These are phyloP conservation scores for Colletotrichum sp. DNA, from an alignment of 2,329 filamentous ascomycete species.

Conservation along the genomic window DNA sequence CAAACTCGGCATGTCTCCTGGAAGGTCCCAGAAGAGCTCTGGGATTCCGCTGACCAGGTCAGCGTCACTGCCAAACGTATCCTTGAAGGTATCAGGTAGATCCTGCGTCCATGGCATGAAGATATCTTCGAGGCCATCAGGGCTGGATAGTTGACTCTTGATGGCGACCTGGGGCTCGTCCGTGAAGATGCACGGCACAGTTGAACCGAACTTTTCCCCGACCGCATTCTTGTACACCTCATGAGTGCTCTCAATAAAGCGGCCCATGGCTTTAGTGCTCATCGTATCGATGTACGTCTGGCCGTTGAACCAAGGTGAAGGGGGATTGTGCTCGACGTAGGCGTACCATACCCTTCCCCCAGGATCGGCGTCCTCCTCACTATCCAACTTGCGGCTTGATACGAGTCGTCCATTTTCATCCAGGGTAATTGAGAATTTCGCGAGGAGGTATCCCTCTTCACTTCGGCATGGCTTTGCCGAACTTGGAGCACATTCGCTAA, in stretches of 20 bases:
- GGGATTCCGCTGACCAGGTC: slow-evolving; percentile 30
- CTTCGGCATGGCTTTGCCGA: slow-evolving; percentile 22
- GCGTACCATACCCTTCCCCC: slow-evolving; percentile 32
- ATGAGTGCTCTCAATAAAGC: slow-evolving; percentile 34
- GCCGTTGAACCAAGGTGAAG: slow-evolving; percentile 34
- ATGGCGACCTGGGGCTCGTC: slow-evolving; percentile 36
- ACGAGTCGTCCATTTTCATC: slow-evolving; percentile 28
- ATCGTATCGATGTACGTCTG: slow-evolving; percentile 35
- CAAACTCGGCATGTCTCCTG: slow-evolving; percentile 26
- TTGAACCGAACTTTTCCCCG: slow-evolving; percentile 31
- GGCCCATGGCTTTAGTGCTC: slow-evolving; percentile 28
- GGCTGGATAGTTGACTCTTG: slow-evolving; percentile 31
- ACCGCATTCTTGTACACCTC: slow-evolving; percentile 32
- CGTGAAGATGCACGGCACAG: slow-evolving; percentile 35
- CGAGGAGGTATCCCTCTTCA: slow-evolving; percentile 30
- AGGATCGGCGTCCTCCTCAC: slow-evolving; percentile 22
- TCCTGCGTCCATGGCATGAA: slow-evolving; percentile 35
- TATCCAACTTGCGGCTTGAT: slow-evolving; percentile 21
- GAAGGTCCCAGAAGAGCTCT: slow-evolving; percentile 34
- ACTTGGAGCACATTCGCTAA: neutral
- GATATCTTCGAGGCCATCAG: slow-evolving; percentile 27
- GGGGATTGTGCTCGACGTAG: slow-evolving; percentile 33
- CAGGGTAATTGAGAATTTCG: slow-evolving; percentile 27
- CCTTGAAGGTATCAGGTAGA: slow-evolving; percentile 28
- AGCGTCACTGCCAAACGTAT: slow-evolving; percentile 21